Percentiles rank a stretch among this genome's conserved stretches.
phyloP scores from a whole-genome alignment of 202 grass and related monocot genomes.

The Panicum hallii region DNA sequence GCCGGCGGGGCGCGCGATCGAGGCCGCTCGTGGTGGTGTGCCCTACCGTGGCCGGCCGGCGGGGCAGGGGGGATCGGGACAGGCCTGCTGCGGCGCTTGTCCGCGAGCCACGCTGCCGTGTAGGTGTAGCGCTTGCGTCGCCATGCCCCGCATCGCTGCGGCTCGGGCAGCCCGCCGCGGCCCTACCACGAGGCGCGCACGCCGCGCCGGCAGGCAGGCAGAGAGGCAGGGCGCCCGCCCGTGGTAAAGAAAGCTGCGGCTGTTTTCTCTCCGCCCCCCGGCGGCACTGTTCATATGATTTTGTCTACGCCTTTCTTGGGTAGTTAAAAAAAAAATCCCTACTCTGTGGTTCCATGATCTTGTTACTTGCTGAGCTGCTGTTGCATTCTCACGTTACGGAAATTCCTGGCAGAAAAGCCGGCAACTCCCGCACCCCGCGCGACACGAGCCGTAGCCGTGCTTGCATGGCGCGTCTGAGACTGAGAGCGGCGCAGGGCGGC shows the following conservation, averaged over 20 bases:
- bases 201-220: neutral
- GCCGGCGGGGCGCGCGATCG: neutral
- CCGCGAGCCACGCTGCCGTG: conserved; percentile 5
- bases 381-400: neutral
- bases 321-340: neutral
- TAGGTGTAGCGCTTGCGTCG: neutral
- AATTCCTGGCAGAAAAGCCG: neutral
- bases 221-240: neutral
- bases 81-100: neutral
- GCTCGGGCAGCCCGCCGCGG: neutral
- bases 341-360: neutral
- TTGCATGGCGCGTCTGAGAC: conserved; percentile 7
- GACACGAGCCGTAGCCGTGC: conserved; percentile 23
- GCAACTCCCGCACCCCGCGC: neutral
- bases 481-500: neutral
- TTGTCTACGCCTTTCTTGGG: neutral
- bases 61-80: neutral
- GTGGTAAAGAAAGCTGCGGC: conserved; percentile 36
- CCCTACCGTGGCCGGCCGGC: neutral
- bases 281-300: conserved; percentile 7
- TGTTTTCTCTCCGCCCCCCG: neutral
- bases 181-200: conserved; percentile 35
- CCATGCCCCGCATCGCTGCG: neutral
- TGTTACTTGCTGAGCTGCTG: neutral
- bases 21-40: neutral